Conservation (phyloP, 768 basidiomycete genomes). For the Lactarius tabidus region DNA sequence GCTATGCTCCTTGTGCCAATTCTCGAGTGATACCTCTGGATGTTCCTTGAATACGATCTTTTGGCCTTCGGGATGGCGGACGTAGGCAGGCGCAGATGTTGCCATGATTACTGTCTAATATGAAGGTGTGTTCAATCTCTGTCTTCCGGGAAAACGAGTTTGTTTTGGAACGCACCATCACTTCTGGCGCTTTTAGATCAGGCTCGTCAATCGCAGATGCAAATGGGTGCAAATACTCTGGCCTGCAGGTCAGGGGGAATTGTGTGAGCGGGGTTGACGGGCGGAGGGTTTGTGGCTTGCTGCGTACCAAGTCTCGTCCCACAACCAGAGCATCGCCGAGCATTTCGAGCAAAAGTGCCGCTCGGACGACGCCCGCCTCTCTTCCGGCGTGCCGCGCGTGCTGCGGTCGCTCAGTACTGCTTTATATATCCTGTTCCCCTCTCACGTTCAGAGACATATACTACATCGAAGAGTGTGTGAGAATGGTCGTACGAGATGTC, state of each 20-base stretch:
- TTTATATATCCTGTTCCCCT: constrained; percentile 49
- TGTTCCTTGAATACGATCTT: constrained; percentile 47
- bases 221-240: constrained; percentile 62
- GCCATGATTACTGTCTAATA: not conserved
- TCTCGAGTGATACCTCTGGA: constrained; percentile 46
- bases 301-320: constrained; percentile 49
- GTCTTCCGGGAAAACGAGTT: not conserved
- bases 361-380: constrained; percentile 49
- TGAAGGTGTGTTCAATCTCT: not conserved
- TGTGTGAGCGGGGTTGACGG: not conserved
- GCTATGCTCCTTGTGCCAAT: constrained; percentile 55
- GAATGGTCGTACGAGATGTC: constrained; percentile 42
- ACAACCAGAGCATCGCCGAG: constrained; percentile 65
- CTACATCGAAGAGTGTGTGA: not conserved
- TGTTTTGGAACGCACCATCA: constrained; percentile 40
- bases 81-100: constrained; percentile 54
- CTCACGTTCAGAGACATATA: not conserved
- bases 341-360: constrained; percentile 62
- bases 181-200: constrained; percentile 47
- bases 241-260: constrained; percentile 40
- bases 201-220: constrained; percentile 64
- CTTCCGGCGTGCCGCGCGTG: constrained; percentile 50
- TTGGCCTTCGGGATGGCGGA: constrained; percentile 56
- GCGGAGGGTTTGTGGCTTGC: not conserved
- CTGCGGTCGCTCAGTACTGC: constrained; percentile 52